Conservation (phyloP, 1,284 basidiomycete genomes). For the Ceratorhiza oryzae-sativae region DNA sequence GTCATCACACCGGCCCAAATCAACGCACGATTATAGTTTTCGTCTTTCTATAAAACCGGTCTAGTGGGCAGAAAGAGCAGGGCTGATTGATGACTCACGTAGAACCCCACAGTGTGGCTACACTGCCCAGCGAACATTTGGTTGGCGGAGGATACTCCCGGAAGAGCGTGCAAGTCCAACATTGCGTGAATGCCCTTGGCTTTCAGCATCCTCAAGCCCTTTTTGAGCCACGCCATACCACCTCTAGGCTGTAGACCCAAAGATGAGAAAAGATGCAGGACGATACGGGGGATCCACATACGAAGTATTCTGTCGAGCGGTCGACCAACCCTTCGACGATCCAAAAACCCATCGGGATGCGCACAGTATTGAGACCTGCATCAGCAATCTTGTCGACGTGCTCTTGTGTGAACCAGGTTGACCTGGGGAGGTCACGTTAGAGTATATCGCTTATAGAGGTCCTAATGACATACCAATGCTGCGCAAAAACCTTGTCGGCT, state of each 20-base stretch:
- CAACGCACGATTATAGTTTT: constrained; percentile 76
- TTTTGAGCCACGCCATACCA: neutral
- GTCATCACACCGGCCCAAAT: constrained; percentile 82
- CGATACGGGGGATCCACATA: constrained; percentile 49
- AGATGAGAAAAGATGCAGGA: neutral
- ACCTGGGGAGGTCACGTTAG: constrained; percentile 52
- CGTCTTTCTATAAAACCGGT: constrained; percentile 57
- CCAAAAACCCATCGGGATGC: constrained; percentile 82
- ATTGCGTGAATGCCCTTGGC: constrained; percentile 69
- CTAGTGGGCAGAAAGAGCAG: neutral
- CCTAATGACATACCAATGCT: constrained; percentile 63
- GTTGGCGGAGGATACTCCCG: constrained; percentile 66
- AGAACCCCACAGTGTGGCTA: constrained; percentile 73
- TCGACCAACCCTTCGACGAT: constrained; percentile 75
- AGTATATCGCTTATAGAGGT: neutral
- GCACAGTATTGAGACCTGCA: constrained; percentile 73
- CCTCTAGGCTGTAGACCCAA: constrained; percentile 34
- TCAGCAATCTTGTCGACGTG: constrained; percentile 63
- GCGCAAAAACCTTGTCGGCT: constrained; percentile 64
- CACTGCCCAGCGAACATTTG: constrained; percentile 56
- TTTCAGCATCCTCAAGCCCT: constrained; percentile 51
- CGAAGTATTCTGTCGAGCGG: constrained; percentile 66
- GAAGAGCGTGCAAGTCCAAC: constrained; percentile 78
- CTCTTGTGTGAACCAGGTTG: constrained; percentile 71
- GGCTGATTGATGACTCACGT: constrained; percentile 56